Evolutionary conservation across 306 rosid species (phyloP).

Genomic region (Begonia peltatifolia): DNA sequence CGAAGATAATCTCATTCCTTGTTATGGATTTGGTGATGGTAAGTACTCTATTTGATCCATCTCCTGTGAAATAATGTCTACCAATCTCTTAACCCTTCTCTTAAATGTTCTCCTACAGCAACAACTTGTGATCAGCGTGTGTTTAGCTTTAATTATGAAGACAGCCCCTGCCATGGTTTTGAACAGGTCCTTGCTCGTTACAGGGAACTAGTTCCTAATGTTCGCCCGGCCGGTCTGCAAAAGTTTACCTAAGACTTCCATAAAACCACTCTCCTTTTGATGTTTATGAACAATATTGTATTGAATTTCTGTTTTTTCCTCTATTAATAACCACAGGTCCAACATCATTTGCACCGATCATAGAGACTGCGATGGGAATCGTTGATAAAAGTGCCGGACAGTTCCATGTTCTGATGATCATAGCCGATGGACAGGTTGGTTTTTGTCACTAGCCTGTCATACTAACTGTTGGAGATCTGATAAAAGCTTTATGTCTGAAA

Average conservation of each 20-base stretch:
- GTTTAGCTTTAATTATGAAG: slow-evolving; percentile 16
- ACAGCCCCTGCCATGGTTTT: slow-evolving; percentile 14
- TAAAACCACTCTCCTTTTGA: neutral
- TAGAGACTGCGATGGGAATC: slow-evolving; percentile 15
- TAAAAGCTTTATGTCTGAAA: neutral
- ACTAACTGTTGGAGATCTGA: neutral
- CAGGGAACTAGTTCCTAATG: slow-evolving; percentile 13
- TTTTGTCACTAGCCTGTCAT: neutral
- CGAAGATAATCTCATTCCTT: slow-evolving; percentile 23
- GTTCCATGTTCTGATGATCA: slow-evolving; percentile 26
- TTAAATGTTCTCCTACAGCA: slow-evolving; percentile 1
- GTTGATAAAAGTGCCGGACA: slow-evolving; percentile 15
- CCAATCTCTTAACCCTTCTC: too few relatives aligned
- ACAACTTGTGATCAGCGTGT: slow-evolving; percentile 16
- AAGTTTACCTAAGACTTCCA: neutral
- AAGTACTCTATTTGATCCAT: slow-evolving; percentile 4
- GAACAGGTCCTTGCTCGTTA: slow-evolving; percentile 19
- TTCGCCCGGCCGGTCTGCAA: slow-evolving; percentile 14
- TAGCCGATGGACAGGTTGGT: slow-evolving; percentile 16
- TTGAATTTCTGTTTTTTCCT: neutral
- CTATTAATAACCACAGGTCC: slow-evolving; percentile 11
- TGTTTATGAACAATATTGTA: too few relatives aligned
- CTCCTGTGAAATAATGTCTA: too few relatives aligned
- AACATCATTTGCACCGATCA: slow-evolving; percentile 23
- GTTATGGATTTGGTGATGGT: slow-evolving; percentile 26